These are phyloP conservation scores for Euclidium syriacum DNA, from an alignment of 345 rosid species.

Conservation along the genomic window DNA sequence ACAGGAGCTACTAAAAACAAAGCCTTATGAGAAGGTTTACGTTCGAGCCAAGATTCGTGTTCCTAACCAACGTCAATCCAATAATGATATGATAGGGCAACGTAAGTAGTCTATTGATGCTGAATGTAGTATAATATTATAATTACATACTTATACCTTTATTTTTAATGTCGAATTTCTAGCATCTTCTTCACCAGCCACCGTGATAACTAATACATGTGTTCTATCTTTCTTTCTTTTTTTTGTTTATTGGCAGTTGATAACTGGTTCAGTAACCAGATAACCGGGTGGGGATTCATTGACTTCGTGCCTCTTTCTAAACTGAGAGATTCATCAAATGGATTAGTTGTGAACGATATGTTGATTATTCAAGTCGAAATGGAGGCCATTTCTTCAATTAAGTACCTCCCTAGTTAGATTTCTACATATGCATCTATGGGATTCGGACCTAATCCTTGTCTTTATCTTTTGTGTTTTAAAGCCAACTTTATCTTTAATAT, in stretches of 20 bases:
- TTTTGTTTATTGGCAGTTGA: constrained; percentile 1
- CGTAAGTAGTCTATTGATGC: too few species aligned
- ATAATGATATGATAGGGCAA: background rate
- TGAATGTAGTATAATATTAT: too few species aligned
- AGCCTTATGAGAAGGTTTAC: constrained; percentile 14
- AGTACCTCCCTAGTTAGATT: background rate
- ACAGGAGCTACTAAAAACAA: background rate
- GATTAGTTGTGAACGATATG: constrained; percentile 10
- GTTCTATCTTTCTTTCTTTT: too few species aligned
- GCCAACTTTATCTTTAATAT: too few species aligned
- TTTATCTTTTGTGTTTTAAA: too few species aligned
- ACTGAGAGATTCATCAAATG: constrained; percentile 16
- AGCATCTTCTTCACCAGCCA: too few species aligned
- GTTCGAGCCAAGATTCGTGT: constrained; percentile 4
- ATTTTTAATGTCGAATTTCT: too few species aligned
- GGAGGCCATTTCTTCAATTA: constrained; percentile 8
- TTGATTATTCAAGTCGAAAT: constrained; percentile 16
- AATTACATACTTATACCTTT: too few species aligned
- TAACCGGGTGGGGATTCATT: background rate
- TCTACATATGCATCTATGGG: background rate
- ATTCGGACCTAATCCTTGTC: too few species aligned
- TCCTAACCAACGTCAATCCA: constrained; percentile 6
- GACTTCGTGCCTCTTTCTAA: constrained; percentile 7
- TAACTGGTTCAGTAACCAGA: constrained; percentile 8
- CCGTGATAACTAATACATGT: background rate